Evolutionary conservation across 768 basidiomycete species (phyloP).

Genomic region (Candolleomyces aberdarensis): DNA sequence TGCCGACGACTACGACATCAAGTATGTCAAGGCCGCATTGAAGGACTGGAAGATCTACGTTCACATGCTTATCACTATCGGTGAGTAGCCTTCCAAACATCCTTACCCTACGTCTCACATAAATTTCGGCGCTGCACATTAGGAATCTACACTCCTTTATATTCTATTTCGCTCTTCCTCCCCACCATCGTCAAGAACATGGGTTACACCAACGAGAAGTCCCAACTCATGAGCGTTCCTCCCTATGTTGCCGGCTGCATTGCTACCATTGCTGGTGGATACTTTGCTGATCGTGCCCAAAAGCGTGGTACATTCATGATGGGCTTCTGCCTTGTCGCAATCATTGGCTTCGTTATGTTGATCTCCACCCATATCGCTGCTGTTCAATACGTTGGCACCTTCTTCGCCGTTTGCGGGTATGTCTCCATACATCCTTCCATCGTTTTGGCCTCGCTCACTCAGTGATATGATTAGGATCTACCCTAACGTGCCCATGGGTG

Average conservation of each 20-base stretch:
- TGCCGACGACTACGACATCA: slow-evolving; percentile 25
- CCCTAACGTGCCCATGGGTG: slow-evolving; percentile 30
- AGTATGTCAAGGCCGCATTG: slow-evolving; percentile 24
- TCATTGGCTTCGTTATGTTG: slow-evolving; percentile 24
- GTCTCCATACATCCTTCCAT: slow-evolving; percentile 3
- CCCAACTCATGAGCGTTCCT: slow-evolving; percentile 31
- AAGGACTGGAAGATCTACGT: slow-evolving; percentile 33
- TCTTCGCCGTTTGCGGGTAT: slow-evolving; percentile 28
- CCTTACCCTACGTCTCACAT: background rate
- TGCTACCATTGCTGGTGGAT: slow-evolving; percentile 23
- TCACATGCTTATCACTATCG: slow-evolving; percentile 30
- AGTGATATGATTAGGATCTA: slow-evolving; percentile 22
- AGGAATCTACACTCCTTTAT: slow-evolving; percentile 29
- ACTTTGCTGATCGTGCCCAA: slow-evolving; percentile 20
- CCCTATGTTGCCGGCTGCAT: slow-evolving; percentile 27
- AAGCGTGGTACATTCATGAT: slow-evolving; percentile 28
- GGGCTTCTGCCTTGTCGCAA: slow-evolving; percentile 21
- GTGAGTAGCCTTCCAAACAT: slow-evolving; percentile 10
- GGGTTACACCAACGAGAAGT: slow-evolving; percentile 25
- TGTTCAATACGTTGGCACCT: slow-evolving; percentile 29
- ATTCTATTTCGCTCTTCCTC: slow-evolving; percentile 30
- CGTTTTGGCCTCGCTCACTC: background rate
- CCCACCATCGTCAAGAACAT: slow-evolving; percentile 29
- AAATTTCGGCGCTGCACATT: background rate
- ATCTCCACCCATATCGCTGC: slow-evolving; percentile 23